Conservation (phyloP, 352 stramenopile genomes). For the Pythium pectinolyticum region DNA sequence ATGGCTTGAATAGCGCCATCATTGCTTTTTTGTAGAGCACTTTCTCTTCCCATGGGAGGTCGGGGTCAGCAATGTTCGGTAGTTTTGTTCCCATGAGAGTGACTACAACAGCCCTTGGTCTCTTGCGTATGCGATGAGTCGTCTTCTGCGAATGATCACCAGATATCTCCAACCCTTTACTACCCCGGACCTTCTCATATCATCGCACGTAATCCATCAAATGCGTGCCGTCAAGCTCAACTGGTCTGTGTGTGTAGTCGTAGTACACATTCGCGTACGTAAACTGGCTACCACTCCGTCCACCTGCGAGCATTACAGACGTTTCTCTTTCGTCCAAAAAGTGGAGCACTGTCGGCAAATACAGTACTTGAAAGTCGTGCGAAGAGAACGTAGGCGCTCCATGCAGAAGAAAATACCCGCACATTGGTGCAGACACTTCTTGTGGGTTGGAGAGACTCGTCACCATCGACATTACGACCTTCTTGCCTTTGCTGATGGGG, state of each 20-base stretch:
- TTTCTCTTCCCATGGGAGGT: background rate
- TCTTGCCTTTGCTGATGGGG: background rate
- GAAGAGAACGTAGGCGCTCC: background rate
- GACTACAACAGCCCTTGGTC: background rate
- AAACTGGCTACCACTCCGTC: too few species aligned
- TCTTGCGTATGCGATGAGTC: background rate
- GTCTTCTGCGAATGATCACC: background rate
- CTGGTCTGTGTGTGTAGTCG: background rate
- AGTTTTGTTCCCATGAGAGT: background rate
- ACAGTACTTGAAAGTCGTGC: background rate
- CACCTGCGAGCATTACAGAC: background rate
- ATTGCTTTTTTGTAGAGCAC: background rate
- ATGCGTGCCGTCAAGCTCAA: background rate
- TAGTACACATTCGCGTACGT: background rate
- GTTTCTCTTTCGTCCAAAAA: background rate
- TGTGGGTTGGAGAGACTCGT: conserved; percentile 11
- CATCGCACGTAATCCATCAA: background rate
- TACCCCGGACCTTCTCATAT: background rate
- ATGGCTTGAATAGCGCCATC: background rate
- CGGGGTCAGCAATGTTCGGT: background rate
- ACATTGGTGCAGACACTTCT: conserved; percentile 9
- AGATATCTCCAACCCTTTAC: background rate
- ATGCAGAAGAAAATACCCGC: background rate
- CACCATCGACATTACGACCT: conserved; percentile 1
- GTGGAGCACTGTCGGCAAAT: background rate